Percentiles rank a stretch among this genome's conserved stretches.
phyloP scores from a whole-genome alignment of 75 land plant species.

The Chamaecyparis obtusa region DNA sequence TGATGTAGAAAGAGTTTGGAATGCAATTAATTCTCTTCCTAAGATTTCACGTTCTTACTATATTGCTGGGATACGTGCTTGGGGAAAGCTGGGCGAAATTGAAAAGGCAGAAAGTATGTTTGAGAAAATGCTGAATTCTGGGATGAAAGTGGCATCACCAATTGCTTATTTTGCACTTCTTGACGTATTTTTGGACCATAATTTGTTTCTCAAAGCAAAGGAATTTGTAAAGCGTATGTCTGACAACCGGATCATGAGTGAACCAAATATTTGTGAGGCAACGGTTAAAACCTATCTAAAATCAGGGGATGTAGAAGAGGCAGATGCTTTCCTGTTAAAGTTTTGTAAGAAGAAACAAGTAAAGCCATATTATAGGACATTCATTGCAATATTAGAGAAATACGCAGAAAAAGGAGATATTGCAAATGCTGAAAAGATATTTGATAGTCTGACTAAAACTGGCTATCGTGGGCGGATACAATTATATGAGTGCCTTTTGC shows the following conservation, averaged over 20 bases:
- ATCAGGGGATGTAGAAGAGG: constrained; percentile 55
- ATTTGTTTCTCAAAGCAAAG: constrained; percentile 44
- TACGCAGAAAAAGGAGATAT: constrained; percentile 62
- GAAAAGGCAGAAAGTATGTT: constrained; percentile 55
- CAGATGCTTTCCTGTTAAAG: constrained; percentile 45
- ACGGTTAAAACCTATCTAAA: constrained; percentile 38
- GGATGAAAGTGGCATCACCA: constrained; percentile 18
- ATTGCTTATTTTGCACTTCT: constrained; percentile 28
- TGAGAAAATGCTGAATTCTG: constrained; percentile 26
- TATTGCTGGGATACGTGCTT: constrained; percentile 47
- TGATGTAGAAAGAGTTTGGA: constrained; percentile 64
- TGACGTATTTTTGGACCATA: constrained; percentile 39
- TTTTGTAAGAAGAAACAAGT: constrained; percentile 18
- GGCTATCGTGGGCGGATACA: constrained; percentile 25
- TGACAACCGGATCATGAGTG: constrained; percentile 17
- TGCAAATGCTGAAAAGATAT: constrained; percentile 58
- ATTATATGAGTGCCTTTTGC: constrained; percentile 35
- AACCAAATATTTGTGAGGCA: constrained; percentile 36
- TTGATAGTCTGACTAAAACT: constrained; percentile 26
- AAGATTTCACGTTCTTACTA: constrained; percentile 25
- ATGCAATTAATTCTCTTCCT: constrained; percentile 24
- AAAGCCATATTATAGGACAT: constrained; percentile 40
- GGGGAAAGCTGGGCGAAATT: constrained; percentile 58
- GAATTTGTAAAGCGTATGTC: constrained; percentile 39
- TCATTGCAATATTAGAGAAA: constrained; percentile 30